A percentile compares a stretch with the other conserved stretches of the same genome.
phyloP scores from a whole-genome alignment of 441 rosid genomes.

The Dalechampia spathulata region DNA sequence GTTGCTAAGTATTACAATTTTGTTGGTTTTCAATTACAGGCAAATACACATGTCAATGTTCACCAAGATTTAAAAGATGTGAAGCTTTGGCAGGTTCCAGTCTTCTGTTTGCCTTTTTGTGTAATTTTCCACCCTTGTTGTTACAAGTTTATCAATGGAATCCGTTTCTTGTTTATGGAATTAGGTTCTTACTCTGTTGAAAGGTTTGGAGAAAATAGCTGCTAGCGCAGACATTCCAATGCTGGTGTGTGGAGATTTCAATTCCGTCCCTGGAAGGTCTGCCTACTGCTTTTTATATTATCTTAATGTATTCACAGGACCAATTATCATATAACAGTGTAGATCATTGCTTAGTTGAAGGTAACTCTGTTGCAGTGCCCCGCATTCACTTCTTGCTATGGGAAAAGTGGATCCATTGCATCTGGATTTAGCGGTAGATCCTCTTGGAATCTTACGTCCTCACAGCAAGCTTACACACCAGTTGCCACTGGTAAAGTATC shows the following conservation, averaged over 20 bases:
- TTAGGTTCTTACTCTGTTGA: slow-evolving; percentile 93
- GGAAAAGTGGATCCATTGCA: slow-evolving; percentile 87
- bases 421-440: slow-evolving; percentile 75
- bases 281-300: slow-evolving; percentile 15
- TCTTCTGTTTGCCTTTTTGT: slow-evolving; percentile 1
- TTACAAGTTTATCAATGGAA: slow-evolving; percentile 7
- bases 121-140: background rate
- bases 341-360: slow-evolving; percentile 2
- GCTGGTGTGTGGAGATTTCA: slow-evolving; percentile 98
- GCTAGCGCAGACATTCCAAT: slow-evolving; percentile 99
- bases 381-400: slow-evolving; percentile 94
- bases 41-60: slow-evolving; percentile 91
- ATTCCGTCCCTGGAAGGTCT: slow-evolving; percentile 89
- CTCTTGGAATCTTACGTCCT: slow-evolving; percentile 84
- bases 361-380: slow-evolving; percentile 57
- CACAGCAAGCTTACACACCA: slow-evolving; percentile 85
- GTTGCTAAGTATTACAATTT: too few species aligned
- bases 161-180: slow-evolving; percentile 14
- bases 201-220: slow-evolving; percentile 97
- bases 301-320: background rate
- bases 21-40: slow-evolving; percentile 52
- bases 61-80: slow-evolving; percentile 93
- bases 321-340: background rate
- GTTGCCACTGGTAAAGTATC: slow-evolving; percentile 75
- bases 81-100: slow-evolving; percentile 95